These are phyloP conservation scores for Yamadazyma trypodendri DNA, from an alignment of 1,139 yeast genomes.

Conservation along the genomic window DNA sequence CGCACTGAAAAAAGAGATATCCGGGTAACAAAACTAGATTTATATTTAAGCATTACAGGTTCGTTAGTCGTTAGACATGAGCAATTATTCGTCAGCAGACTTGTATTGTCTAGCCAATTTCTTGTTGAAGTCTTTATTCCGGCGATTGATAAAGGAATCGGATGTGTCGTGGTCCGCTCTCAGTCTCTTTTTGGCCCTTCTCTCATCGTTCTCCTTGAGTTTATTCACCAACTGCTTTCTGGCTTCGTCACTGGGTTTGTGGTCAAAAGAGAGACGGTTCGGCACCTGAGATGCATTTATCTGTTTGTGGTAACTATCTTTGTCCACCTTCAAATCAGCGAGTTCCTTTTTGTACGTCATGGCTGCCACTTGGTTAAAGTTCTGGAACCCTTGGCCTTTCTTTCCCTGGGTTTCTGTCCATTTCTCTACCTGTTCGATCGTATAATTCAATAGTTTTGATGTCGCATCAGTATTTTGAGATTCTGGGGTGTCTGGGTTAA, in stretches of 20 bases:
- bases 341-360: constrained; percentile 52
- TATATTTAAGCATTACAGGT: no score
- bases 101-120: constrained; percentile 61
- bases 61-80: no score
- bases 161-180: constrained; percentile 21
- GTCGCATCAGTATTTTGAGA: constrained; percentile 4
- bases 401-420: constrained; percentile 49
- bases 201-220: constrained; percentile 28
- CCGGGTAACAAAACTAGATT: constrained; percentile 1
- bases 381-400: constrained; percentile 20
- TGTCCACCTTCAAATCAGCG: constrained; percentile 36
- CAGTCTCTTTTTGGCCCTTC: constrained; percentile 22
- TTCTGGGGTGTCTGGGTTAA: neutral
- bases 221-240: constrained; percentile 10
- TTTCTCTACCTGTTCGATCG: constrained; percentile 64
- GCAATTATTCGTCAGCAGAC: no score
- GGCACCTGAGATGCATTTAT: constrained; percentile 26
- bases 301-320: constrained; percentile 35
- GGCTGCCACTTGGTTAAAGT: constrained; percentile 54
- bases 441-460: constrained; percentile 47
- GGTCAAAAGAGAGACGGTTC: constrained; percentile 5
- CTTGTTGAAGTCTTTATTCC: constrained; percentile 75
- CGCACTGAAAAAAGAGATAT: constrained; percentile 1
- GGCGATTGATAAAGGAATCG: constrained; percentile 60
- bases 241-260: constrained; percentile 7